phyloP scores from a whole-genome alignment of 2,329 filamentous ascomycete genomes.

The Pochonia chlamydosporia region DNA sequence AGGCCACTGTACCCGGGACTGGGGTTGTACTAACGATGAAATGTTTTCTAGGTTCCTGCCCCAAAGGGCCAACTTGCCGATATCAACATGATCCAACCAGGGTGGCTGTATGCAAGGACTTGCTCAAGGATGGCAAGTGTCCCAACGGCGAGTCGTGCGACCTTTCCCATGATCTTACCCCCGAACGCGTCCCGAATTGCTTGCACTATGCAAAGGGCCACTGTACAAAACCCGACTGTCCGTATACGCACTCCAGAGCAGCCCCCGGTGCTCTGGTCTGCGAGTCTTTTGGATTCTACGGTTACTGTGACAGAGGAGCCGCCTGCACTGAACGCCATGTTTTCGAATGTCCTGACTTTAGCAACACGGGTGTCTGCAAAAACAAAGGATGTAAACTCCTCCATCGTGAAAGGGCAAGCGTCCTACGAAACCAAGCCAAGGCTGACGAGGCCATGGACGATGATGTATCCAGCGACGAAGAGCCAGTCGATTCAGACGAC shows the following conservation, averaged over 20 bases:
- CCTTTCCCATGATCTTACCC: slow-evolving; percentile 78
- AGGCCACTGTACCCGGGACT: slow-evolving; percentile 31
- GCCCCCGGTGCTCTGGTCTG: slow-evolving; percentile 76
- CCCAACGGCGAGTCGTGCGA: slow-evolving; percentile 74
- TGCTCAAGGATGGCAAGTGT: slow-evolving; percentile 75
- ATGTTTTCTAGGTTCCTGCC: slow-evolving; percentile 65
- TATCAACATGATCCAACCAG: slow-evolving; percentile 80
- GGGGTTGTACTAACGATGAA: slow-evolving; percentile 37
- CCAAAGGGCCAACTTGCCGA: slow-evolving; percentile 72
- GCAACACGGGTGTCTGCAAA: slow-evolving; percentile 81
- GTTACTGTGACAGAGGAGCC: slow-evolving; percentile 81
- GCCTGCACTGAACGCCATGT: slow-evolving; percentile 78
- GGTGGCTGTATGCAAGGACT: slow-evolving; percentile 86
- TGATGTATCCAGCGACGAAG: slow-evolving; percentile 76
- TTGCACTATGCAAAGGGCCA: slow-evolving; percentile 85
- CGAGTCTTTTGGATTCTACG: slow-evolving; percentile 74
- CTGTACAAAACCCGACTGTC: slow-evolving; percentile 81
- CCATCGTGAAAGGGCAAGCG: slow-evolving; percentile 82
- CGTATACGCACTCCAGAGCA: slow-evolving; percentile 78
- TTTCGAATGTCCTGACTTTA: slow-evolving; percentile 91
- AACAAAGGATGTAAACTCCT: slow-evolving; percentile 76
- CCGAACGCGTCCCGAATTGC: slow-evolving; percentile 82
- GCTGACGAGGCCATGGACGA: slow-evolving; percentile 46
- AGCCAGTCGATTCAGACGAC: slow-evolving; percentile 66
- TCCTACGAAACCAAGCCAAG: slow-evolving; percentile 61